Conservation (phyloP, 257 asterid species). For the Scutellaria minor region DNA sequence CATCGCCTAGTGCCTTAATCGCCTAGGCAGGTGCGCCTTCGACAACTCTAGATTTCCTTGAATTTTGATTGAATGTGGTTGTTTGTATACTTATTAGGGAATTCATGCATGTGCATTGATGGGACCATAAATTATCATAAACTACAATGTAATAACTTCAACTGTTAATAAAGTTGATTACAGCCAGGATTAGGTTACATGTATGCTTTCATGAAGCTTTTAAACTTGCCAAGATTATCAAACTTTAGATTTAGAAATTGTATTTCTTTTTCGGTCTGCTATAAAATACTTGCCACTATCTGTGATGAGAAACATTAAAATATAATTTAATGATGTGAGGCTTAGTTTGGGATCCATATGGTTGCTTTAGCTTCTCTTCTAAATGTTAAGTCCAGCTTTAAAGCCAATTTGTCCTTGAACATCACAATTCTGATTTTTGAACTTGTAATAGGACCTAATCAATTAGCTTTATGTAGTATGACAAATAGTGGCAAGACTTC, state of each 20-base stretch:
- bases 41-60: constrained; percentile 6
- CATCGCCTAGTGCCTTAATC: not conserved
- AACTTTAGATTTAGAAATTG: constrained; percentile 3
- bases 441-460: too few relatives aligned
- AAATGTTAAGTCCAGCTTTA: not conserved
- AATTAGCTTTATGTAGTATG: too few relatives aligned
- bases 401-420: too few relatives aligned
- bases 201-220: constrained; percentile 8
- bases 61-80: not conserved
- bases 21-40: not conserved
- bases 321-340: not conserved
- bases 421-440: too few relatives aligned
- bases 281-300: not conserved
- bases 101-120: constrained; percentile 10
- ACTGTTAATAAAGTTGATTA: constrained; percentile 5
- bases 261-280: constrained; percentile 12
- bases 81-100: constrained; percentile 6
- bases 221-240: constrained; percentile 13
- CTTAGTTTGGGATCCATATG: constrained; percentile 11
- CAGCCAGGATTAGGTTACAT: not conserved
- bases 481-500: too few relatives aligned
- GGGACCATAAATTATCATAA: not conserved
- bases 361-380: constrained; percentile 14
- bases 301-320: constrained; percentile 1
- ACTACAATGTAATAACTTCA: not conserved